Percentiles rank a stretch among this genome's conserved stretches.
Evolutionary conservation across 1,139 yeast genomes (phyloP).

Genomic region (Saccharomyces hybrid): DNA sequence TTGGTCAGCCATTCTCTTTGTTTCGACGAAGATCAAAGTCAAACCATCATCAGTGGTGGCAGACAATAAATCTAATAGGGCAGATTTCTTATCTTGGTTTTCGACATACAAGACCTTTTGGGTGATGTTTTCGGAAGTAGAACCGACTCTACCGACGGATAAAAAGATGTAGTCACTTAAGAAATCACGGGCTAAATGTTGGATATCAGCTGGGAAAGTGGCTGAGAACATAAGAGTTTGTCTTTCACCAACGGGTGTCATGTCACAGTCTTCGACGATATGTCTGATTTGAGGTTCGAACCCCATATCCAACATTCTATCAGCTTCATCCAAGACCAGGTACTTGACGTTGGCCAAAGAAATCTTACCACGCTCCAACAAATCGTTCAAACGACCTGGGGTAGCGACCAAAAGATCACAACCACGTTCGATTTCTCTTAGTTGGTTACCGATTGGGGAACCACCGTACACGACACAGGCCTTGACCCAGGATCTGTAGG

Average conservation of each 20-base stretch:
- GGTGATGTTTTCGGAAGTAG: slow-evolving; percentile 94
- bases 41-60: slow-evolving; percentile 63
- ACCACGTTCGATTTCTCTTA: slow-evolving; percentile 85
- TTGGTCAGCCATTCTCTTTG: slow-evolving; percentile 97
- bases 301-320: slow-evolving; percentile 99
- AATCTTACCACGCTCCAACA: slow-evolving; percentile 89
- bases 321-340: slow-evolving; percentile 96
- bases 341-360: slow-evolving; percentile 86
- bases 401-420: slow-evolving; percentile 96
- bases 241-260: slow-evolving; percentile 87
- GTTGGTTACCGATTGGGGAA: slow-evolving; percentile 84
- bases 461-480: slow-evolving; percentile 98
- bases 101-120: slow-evolving; percentile 91
- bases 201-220: slow-evolving; percentile 97
- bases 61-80: slow-evolving; percentile 79
- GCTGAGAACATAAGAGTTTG: slow-evolving; percentile 98
- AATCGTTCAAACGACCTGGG: slow-evolving; percentile 97
- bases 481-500: slow-evolving; percentile 97
- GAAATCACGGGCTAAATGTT: slow-evolving; percentile 94
- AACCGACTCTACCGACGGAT: slow-evolving; percentile 97
- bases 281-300: slow-evolving; percentile 99
- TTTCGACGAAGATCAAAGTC: slow-evolving; percentile 93
- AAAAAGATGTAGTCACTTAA: slow-evolving; percentile 90
- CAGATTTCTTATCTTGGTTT: slow-evolving; percentile 90
- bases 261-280: slow-evolving; percentile 94